These are phyloP conservation scores for Penicillium arizonense DNA, from an alignment of 495 filamentous ascomycete species.

Conservation along the genomic window DNA sequence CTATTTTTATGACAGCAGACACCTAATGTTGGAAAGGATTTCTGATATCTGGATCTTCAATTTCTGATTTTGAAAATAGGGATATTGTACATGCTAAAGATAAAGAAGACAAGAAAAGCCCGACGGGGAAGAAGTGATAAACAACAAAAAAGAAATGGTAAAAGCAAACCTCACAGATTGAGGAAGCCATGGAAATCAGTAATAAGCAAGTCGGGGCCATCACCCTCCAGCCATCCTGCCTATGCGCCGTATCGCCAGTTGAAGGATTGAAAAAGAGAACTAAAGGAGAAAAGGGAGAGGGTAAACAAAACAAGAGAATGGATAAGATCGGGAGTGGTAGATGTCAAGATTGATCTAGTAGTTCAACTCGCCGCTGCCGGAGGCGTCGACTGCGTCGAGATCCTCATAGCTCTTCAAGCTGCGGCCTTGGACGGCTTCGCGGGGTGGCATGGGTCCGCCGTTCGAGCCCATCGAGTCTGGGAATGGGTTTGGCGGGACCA, in stretches of 20 bases:
- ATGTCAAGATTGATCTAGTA: conserved; percentile 39
- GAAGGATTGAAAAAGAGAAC: conserved; percentile 3
- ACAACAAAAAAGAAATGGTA: conserved; percentile 1
- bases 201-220: conserved; percentile 4
- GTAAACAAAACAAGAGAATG: background rate
- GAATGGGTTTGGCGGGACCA: conserved; percentile 47
- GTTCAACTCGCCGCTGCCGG: conserved; percentile 59
- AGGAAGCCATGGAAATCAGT: background rate
- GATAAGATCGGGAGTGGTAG: background rate
- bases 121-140: background rate
- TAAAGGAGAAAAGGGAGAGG: conserved; percentile 3
- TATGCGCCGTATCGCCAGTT: conserved; percentile 13
- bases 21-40: background rate
- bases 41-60: background rate
- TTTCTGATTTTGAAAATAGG: conserved; percentile 1
- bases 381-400: conserved; percentile 70
- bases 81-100: conserved; percentile 23
- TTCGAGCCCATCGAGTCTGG: conserved; percentile 48
- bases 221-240: background rate
- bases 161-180: conserved; percentile 1
- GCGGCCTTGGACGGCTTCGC: conserved; percentile 84
- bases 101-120: background rate
- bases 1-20: too few species aligned
- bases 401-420: conserved; percentile 97
- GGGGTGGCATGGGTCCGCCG: conserved; percentile 67